These are phyloP conservation scores for Anastatica hierochuntica DNA, from an alignment of 345 rosid genomes.

Conservation along the genomic window DNA sequence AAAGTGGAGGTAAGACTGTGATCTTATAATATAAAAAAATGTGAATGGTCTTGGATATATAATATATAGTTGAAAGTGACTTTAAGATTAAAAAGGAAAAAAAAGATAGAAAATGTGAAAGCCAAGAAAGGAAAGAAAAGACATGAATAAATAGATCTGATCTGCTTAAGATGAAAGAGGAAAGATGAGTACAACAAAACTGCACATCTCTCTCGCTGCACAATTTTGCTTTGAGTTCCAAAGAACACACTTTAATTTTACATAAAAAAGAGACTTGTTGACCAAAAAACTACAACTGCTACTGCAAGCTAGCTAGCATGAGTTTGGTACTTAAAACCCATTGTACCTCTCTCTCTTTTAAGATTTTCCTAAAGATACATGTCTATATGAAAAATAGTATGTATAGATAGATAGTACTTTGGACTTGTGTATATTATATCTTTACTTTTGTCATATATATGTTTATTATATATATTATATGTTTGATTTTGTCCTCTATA, in stretches of 20 bases:
- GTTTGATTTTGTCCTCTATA: too few relatives aligned
- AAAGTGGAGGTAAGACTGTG: not conserved
- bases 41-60: not conserved
- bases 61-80: not conserved
- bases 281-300: conserved; percentile 16
- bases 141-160: conserved; percentile 15
- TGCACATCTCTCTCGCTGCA: conserved; percentile 12
- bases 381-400: not conserved
- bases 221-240: conserved; percentile 13
- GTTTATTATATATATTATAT: too few relatives aligned
- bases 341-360: conserved; percentile 14
- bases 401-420: not conserved
- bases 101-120: not conserved
- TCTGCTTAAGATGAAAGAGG: conserved; percentile 29
- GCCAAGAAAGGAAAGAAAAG: conserved; percentile 21
- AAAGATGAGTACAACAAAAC: conserved; percentile 23
- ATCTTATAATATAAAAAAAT: not conserved
- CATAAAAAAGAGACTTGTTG: conserved; percentile 17
- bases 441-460: too few relatives aligned
- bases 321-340: conserved; percentile 14
- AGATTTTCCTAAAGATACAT: not conserved
- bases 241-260: conserved; percentile 10
- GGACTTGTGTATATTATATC: too few relatives aligned
- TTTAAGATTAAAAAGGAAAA: conserved; percentile 1
- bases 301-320: conserved; percentile 18